Conservation (phyloP, 2,329 filamentous ascomycete species). For the Xylaria sp. region DNA sequence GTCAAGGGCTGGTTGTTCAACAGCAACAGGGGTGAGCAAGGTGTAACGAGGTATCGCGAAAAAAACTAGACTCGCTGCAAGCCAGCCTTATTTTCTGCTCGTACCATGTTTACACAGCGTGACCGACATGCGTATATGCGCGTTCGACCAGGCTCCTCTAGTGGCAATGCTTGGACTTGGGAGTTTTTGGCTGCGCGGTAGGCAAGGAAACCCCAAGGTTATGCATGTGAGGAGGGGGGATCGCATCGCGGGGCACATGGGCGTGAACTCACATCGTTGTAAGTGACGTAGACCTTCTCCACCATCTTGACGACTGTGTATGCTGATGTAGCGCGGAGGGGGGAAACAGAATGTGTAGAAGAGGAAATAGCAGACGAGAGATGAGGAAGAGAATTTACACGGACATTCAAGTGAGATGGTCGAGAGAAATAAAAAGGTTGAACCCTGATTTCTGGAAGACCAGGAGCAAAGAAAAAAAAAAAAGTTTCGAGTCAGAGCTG, state of each 20-base stretch:
- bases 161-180: neutral
- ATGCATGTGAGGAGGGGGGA: conserved; percentile 16
- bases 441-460: conserved; percentile 19
- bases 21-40: neutral
- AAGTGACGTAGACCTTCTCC: conserved; percentile 87
- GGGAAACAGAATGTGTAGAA: neutral
- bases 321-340: neutral
- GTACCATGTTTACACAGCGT: neutral
- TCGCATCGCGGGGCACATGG: conserved; percentile 30
- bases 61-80: neutral
- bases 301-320: conserved; percentile 64
- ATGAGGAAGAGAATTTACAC: neutral
- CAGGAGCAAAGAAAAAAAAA: conserved; percentile 23
- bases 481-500: conserved; percentile 24
- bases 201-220: conserved; percentile 2
- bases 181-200: neutral
- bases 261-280: conserved; percentile 75
- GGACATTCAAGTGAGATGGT: neutral
- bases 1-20: neutral
- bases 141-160: neutral
- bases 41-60: neutral
- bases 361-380: neutral
- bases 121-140: neutral
- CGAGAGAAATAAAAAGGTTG: conserved; percentile 10
- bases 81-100: neutral